Evolutionary conservation across 495 filamentous ascomycete species (phyloP), one percentile per base, ranked within the genome.

Genomic region (Podospora comata): DNA sequence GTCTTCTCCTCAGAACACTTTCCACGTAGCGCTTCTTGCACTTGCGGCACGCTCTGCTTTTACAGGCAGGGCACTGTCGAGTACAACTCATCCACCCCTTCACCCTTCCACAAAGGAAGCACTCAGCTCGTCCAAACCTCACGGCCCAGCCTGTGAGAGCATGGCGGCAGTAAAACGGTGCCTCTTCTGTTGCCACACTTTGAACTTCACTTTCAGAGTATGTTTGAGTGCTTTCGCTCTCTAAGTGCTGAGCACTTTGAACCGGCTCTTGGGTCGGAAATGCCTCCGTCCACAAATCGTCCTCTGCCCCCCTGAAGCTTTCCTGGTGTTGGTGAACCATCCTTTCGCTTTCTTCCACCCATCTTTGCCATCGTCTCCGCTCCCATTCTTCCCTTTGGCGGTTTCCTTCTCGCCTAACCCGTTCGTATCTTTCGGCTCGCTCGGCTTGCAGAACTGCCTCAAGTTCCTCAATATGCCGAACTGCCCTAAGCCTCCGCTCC

Each of bases 81-180:
- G 39, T 48, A 11, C 39, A 48, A 11, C 39, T 16, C 39, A 48
- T 48, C 39, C 39, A 48, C 39, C 39, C 39, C 15, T 18, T 48
- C 39, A 48, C 7, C 39, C 39, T 48, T 48, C 39, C 39, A 13
- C 39, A 48, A 48, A 48, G 13, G 39, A 48, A 18, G 39, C 39
- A 48, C 2, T 60, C 64, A 66, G 64, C 30, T 23, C 64, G 15
- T 44, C 48, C 19, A 48, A 48, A 26, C 61, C 48, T n/a, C 34
- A 44, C 61, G 13, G n/a, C 28, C 18, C 30, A 63, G 7, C 54
- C 54, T 20, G 27, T 19, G 34, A 28, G 19, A 5, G 59, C 26
- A 61, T 61, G 19, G 6, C 59, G 16, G 13, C 26, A 23, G 59
- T 34, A 26, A 18, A 13, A 61, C 11, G 26, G 30, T 23, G 20